Evolutionary conservation across 805 yeast species (phyloP), one percentile per base, ranked within the genome.

Genomic region (Ogataea salicorniae): DNA sequence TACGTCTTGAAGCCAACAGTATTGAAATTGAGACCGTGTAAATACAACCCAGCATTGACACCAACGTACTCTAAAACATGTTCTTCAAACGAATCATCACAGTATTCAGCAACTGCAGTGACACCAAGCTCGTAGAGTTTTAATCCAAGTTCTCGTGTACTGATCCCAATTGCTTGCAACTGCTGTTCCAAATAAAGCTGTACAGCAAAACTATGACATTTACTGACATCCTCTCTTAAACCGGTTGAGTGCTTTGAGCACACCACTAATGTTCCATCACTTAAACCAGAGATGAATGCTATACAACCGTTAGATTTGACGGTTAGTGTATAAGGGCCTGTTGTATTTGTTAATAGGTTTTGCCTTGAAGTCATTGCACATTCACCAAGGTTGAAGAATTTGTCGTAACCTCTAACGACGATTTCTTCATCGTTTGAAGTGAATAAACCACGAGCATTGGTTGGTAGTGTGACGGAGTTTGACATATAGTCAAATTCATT

Each of bases 231-330:
- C 8, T 70, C 74, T 34, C 63, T 43, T 2, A 42, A 18, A 0
- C 97, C 98, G 1, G 95, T 84, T 0, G 95, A 82, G 63, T 92
- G 94, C 59, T 94, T 94, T 5, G 96, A 87, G 55, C 97, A 89
- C 0, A 91, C 96, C 2, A 92, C 74, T 15, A 94, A 66, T 0
- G 85, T 76, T 0, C 95, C 96, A 56, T 84, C 83, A 18, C 70
- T 74, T 16, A 88, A 66, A 0, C 92, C 97, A 1, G 95, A 74
- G 14, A 94, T 75, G 50, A 94, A 80, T 2, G 87, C 81, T 45
- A 94, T 90, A 59, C 97, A 94, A 0, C 99, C 99, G 61, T 94
- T 94, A 48, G 95, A 95, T 62, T 94, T 94, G 35, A 84, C 72
- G 0, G 97, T 82, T 2, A 90, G 77, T 17, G 76, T 78, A 63